Conservation (phyloP, 2,329 filamentous ascomycete species). For the Ascochyta fabae region DNA sequence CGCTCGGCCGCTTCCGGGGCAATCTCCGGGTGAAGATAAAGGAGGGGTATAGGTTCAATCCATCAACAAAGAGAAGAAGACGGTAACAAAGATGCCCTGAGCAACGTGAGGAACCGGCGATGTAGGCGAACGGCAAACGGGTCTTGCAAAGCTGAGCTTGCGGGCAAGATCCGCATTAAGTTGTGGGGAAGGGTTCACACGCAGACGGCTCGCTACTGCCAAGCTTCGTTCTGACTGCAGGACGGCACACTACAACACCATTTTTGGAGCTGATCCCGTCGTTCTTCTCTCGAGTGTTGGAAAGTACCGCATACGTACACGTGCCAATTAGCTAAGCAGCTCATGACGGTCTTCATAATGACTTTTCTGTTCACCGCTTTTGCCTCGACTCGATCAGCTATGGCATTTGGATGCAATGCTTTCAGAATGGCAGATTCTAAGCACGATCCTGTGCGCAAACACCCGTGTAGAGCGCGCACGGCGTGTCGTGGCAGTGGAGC, state of each 20-base stretch:
- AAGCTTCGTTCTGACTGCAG: constrained; percentile 2
- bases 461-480: neutral
- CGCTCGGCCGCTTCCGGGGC: neutral
- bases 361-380: neutral
- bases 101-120: neutral
- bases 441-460: neutral
- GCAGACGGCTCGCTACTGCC: constrained; percentile 1
- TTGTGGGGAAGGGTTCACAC: constrained; percentile 3
- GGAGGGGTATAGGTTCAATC: neutral
- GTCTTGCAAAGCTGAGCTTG: neutral
- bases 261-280: neutral
- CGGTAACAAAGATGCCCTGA: neutral
- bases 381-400: neutral
- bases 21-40: constrained; percentile 5
- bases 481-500: neutral
- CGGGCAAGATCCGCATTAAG: neutral
- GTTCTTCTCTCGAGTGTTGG: neutral
- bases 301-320: neutral
- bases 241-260: constrained; percentile 1
- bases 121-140: neutral
- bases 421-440: neutral
- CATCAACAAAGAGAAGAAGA: neutral
- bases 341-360: neutral
- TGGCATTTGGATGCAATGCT: neutral
- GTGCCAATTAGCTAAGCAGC: neutral